These are phyloP conservation scores for Hygrophoropsis aurantiaca DNA, from an alignment of 768 basidiomycete genomes.

Conservation along the genomic window DNA sequence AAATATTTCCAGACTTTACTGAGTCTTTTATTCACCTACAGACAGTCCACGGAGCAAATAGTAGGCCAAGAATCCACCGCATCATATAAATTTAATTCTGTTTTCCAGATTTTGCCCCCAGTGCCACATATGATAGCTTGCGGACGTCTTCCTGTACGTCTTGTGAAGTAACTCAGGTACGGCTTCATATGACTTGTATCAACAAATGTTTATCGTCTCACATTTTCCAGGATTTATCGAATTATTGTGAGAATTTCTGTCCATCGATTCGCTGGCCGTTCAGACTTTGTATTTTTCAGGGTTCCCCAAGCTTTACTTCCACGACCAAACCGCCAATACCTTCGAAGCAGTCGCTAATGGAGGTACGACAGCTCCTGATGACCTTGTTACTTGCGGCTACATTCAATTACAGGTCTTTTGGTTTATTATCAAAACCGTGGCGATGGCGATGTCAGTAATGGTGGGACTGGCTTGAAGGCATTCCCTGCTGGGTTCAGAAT, in stretches of 20 bases:
- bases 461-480: constrained; percentile 40
- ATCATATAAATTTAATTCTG: background rate
- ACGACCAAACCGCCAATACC: constrained; percentile 34
- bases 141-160: constrained; percentile 38
- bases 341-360: constrained; percentile 41
- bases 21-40: background rate
- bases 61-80: constrained; percentile 20
- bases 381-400: background rate
- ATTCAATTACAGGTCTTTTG: constrained; percentile 28
- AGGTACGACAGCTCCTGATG: constrained; percentile 16
- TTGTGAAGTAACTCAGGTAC: constrained; percentile 32
- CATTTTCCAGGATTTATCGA: constrained; percentile 30
- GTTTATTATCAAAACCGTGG: constrained; percentile 46
- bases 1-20: background rate
- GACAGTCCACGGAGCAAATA: constrained; percentile 39
- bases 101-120: constrained; percentile 32
- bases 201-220: background rate
- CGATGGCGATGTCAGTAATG: constrained; percentile 35
- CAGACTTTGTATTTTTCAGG: constrained; percentile 17
- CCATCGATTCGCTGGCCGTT: background rate
- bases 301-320: constrained; percentile 45
- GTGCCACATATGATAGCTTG: constrained; percentile 33
- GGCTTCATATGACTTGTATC: too few relatives aligned
- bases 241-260: constrained; percentile 33
- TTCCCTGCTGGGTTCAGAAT: constrained; percentile 45